Evolutionary conservation across 2,329 filamentous ascomycete genomes (phyloP), one percentile per base, ranked within the genome.

Genomic region (Fusarium beomiforme): DNA sequence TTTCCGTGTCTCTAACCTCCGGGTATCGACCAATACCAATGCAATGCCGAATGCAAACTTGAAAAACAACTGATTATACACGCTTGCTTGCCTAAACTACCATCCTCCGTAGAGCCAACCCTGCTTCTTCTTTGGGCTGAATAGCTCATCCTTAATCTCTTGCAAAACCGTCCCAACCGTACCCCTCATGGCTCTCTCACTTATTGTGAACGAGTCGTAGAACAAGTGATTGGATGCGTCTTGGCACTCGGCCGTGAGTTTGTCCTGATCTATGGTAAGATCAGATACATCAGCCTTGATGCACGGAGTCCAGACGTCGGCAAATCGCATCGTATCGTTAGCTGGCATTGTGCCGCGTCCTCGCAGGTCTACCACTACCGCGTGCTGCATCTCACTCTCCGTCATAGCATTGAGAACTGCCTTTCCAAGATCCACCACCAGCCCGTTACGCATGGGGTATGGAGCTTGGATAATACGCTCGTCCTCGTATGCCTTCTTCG

Each of bases 221-320:
- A 88, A 89, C 5, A 90, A 78, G 64, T 87, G 85, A 16, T 84
- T 79, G 17, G 84, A 78, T 3, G 84, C 84, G 6, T 77, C 73
- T 5, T 81, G 76, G 72, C 87, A 89, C 29, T 74, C 66, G 21
- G 47, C 46, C 10, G 24, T 26, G 9, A 62, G 43, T 21, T 61
- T 58, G 17, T 68, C 41, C 50, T 59, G 55, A 26, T 74, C 61
- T 11, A 73, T 51, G 3, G 62, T 53, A 16, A 70, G 49, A 39
- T 72, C 70, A 24, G 62, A 56, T 11, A 67, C 73, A 16, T 64
- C 55, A 3, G 37, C 63, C 24, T 76, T 75, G 29, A 83, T 65
- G 54, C 86, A 88, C 1, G 86, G 81, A 50, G 77, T 79, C 77
- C 77, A 79, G 4, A 86, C 81, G 46, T 87, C 80, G 6, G 75